These are phyloP conservation scores for Scalesia atractyloides DNA, from an alignment of 129 eudicot species.

Conservation along the genomic window DNA sequence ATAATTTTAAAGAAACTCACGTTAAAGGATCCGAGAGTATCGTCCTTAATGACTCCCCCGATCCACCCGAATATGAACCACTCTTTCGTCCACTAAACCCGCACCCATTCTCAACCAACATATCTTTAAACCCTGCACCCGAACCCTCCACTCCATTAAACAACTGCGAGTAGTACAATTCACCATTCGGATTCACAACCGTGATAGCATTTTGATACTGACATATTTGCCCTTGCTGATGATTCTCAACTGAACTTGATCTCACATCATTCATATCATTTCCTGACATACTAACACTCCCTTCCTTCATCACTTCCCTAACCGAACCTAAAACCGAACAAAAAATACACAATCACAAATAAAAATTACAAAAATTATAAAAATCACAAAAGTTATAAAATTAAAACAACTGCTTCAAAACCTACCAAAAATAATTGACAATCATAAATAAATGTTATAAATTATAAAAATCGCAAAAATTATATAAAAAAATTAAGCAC, in stretches of 20 bases:
- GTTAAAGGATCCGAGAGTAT: slow-evolving; percentile 84
- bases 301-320: slow-evolving; percentile 46
- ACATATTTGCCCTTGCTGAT: slow-evolving; percentile 38
- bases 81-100: slow-evolving; percentile 82
- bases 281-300: slow-evolving; percentile 35
- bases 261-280: slow-evolving; percentile 37
- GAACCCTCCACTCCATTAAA: slow-evolving; percentile 62
- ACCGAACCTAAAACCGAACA: slow-evolving; percentile 26
- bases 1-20: slow-evolving; percentile 47
- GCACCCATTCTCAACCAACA: slow-evolving; percentile 56
- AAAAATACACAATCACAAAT: neutral
- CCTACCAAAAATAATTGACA: slow-evolving; percentile 21
- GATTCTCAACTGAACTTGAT: slow-evolving; percentile 38
- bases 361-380: neutral
- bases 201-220: slow-evolving; percentile 53
- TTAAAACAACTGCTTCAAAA: neutral
- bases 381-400: neutral
- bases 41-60: slow-evolving; percentile 71
- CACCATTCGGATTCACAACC: slow-evolving; percentile 48
- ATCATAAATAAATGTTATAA: neutral
- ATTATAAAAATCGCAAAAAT: no score
- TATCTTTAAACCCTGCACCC: slow-evolving; percentile 58
- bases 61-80: slow-evolving; percentile 47
- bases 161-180: slow-evolving; percentile 57
- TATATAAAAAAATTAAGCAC: no score